Evolutionary conservation across 2,329 filamentous ascomycete genomes (phyloP).

Genomic region (Aureobasidium sp.): DNA sequence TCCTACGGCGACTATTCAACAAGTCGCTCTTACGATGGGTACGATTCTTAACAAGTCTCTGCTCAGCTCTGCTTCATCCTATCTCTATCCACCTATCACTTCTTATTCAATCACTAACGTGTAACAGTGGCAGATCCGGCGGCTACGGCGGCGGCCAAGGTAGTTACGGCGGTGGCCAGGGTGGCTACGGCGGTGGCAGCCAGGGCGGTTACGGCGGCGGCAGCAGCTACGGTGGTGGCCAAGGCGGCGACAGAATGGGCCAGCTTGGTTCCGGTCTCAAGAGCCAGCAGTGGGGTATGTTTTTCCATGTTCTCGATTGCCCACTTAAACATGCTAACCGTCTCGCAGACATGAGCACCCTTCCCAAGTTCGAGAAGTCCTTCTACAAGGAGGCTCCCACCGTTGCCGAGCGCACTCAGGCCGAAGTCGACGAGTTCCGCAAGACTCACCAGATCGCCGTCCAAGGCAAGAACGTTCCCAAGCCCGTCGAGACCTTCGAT

Average conservation of each 20-base stretch:
- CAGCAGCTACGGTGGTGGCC: constrained; percentile 40
- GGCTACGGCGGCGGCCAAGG: constrained; percentile 14
- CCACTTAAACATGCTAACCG: constrained; percentile 21
- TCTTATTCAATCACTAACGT: neutral
- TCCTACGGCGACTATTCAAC: constrained; percentile 28
- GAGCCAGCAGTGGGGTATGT: constrained; percentile 80
- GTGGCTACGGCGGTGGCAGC: constrained; percentile 17
- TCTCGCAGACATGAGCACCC: constrained; percentile 56
- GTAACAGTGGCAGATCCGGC: constrained; percentile 8
- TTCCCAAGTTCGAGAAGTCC: constrained; percentile 98
- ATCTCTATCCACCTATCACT: neutral
- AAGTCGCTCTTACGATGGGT: constrained; percentile 9
- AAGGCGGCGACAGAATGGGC: constrained; percentile 83
- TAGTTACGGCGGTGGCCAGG: constrained; percentile 21
- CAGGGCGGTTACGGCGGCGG: constrained; percentile 23
- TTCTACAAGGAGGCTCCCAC: constrained; percentile 95
- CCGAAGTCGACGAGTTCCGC: constrained; percentile 84
- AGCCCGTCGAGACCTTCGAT: constrained; percentile 93
- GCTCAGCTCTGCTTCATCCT: neutral
- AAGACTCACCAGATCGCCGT: constrained; percentile 77
- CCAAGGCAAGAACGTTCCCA: constrained; percentile 71
- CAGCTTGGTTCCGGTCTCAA: constrained; percentile 81
- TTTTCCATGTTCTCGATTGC: constrained; percentile 1
- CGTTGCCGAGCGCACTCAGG: constrained; percentile 63
- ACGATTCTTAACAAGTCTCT: constrained; percentile 3